Conservation (phyloP, 495 filamentous ascomycete species). For the Lophiotrema nucula region DNA sequence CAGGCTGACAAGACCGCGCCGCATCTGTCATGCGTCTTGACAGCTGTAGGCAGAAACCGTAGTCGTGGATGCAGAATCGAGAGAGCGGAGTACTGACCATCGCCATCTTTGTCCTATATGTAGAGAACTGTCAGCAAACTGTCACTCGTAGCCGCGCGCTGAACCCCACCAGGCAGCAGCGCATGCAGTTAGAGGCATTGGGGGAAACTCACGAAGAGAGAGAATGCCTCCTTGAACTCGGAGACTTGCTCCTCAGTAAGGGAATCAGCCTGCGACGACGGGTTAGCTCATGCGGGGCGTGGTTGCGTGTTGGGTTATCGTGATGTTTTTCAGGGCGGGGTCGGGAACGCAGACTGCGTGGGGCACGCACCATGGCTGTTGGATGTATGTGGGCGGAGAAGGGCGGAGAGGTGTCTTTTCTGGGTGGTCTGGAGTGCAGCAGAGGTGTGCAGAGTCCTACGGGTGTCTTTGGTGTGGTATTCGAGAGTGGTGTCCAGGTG, state of each 20-base stretch:
- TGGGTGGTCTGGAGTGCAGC: neutral
- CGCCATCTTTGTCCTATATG: conserved; percentile 95
- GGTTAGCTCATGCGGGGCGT: conserved; percentile 8
- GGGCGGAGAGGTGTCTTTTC: neutral
- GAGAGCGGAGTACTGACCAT: conserved; percentile 72
- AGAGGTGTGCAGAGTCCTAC: neutral
- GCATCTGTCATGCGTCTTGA: neutral
- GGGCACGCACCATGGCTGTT: conserved; percentile 35
- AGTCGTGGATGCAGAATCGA: neutral
- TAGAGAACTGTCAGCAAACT: conserved; percentile 21
- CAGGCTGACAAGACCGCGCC: neutral
- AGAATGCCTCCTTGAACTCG: conserved; percentile 99
- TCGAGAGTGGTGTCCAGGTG: neutral
- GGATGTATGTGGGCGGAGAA: neutral
- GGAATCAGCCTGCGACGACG: conserved; percentile 41
- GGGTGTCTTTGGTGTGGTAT: neutral
- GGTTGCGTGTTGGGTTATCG: conserved; percentile 12
- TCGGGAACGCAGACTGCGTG: conserved; percentile 13
- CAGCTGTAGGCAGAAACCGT: neutral
- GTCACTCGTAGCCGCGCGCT: neutral
- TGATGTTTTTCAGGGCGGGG: conserved; percentile 32
- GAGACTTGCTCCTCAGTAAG: conserved; percentile 99
- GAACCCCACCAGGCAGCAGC: conserved; percentile 29
- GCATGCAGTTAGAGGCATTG: neutral
- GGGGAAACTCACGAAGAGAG: conserved; percentile 84